Percentiles rank a stretch among this genome's conserved stretches.
Conservation (phyloP, 257 asterid species). For the Linaria vulgaris region DNA sequence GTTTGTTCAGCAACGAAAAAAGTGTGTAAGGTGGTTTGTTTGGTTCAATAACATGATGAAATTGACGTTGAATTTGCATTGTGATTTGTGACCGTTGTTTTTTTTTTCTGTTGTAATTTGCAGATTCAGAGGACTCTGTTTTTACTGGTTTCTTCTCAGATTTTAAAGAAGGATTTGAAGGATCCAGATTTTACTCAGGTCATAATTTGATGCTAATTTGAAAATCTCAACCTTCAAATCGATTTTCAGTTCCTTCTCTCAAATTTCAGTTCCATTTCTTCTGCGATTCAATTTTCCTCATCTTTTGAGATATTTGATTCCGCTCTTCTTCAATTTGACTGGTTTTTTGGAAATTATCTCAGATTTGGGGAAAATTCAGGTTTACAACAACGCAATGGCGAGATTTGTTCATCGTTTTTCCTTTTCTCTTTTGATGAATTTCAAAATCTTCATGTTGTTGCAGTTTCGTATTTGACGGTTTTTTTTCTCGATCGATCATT, state of each 20-base stretch:
- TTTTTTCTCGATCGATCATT: no score
- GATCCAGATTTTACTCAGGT: neutral
- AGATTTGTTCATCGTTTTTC: neutral
- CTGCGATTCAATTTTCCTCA: neutral
- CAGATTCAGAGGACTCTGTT: conserved; percentile 36
- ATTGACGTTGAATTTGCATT: conserved; percentile 25
- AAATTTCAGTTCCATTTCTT: neutral
- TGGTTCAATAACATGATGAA: conserved; percentile 18
- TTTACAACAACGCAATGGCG: conserved; percentile 8
- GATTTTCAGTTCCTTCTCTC: conserved; percentile 18
- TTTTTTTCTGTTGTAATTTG: conserved; percentile 8
- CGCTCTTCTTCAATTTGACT: neutral
- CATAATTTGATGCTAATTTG: neutral
- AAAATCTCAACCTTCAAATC: conserved; percentile 16
- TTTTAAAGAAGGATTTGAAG: conserved; percentile 12
- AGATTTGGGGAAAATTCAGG: neutral
- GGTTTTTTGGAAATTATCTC: neutral
- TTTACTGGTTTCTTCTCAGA: conserved; percentile 18
- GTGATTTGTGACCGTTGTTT: conserved; percentile 16
- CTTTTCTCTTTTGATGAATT: no score
- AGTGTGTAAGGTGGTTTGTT: conserved; percentile 28
- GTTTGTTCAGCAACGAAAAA: neutral
- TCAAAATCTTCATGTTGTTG: no score
- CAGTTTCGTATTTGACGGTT: no score
- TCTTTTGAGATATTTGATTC: neutral